Conservation (phyloP, 1,284 basidiomycete species). For the Irpex sp. region DNA sequence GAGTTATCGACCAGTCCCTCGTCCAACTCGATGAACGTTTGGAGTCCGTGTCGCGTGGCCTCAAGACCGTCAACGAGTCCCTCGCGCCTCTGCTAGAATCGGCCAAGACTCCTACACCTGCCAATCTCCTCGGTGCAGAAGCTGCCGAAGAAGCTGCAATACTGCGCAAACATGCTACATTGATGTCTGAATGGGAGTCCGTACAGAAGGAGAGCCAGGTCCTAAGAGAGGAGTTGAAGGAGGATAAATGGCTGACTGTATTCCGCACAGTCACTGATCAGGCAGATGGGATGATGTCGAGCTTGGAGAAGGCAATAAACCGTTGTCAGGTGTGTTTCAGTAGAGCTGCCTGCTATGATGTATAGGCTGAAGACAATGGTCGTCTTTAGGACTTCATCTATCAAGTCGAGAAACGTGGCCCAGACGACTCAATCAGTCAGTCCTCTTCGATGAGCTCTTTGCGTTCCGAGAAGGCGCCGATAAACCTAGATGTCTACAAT, state of each 20-base stretch:
- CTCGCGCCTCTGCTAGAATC: conserved; percentile 54
- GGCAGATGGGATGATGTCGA: conserved; percentile 95
- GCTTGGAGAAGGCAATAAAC: conserved; percentile 86
- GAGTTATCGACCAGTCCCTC: conserved; percentile 76
- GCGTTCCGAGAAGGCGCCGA: conserved; percentile 47
- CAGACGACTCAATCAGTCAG: conserved; percentile 41
- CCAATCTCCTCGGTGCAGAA: conserved; percentile 23
- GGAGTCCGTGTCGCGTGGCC: conserved; percentile 67
- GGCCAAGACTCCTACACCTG: conserved; percentile 44
- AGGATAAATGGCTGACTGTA: conserved; percentile 95
- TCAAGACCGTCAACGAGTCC: conserved; percentile 62
- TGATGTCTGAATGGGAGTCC: conserved; percentile 75
- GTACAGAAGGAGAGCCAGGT: conserved; percentile 80
- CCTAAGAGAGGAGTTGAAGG: conserved; percentile 86
- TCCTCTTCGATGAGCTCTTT: conserved; percentile 42
- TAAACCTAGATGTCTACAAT: conserved; percentile 60
- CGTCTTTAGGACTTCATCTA: conserved; percentile 72
- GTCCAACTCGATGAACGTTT: conserved; percentile 77
- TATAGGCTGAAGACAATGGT: not conserved
- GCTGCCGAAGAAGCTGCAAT: conserved; percentile 49
- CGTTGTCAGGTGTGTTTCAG: conserved; percentile 66
- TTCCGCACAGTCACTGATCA: conserved; percentile 91
- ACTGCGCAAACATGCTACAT: conserved; percentile 65
- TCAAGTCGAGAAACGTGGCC: conserved; percentile 62
- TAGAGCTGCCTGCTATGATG: not conserved